Evolutionary conservation across 352 stramenopile genomes (phyloP).

Genomic region (Achlya hypogyna): DNA sequence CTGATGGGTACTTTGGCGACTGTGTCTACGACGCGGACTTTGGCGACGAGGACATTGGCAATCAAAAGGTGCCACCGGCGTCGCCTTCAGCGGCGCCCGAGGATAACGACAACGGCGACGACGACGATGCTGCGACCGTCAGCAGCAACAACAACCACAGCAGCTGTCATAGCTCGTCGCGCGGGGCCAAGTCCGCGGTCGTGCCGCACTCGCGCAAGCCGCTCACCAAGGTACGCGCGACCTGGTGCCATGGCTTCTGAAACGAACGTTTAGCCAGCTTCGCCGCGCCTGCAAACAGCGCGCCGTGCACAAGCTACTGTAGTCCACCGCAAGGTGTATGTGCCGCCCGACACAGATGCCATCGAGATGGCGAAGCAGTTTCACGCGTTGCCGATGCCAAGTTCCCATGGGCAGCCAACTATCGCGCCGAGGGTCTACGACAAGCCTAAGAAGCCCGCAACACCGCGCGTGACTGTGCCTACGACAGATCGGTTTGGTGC

Average conservation of each 20-base stretch:
- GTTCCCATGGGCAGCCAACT: background rate
- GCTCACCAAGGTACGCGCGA: background rate
- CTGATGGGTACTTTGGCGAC: constrained; percentile 60
- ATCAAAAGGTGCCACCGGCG: no score
- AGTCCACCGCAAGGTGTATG: constrained; percentile 41
- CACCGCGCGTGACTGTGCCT: background rate
- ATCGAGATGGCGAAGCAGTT: constrained; percentile 73
- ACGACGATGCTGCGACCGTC: background rate
- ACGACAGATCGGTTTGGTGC: background rate
- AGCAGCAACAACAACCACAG: background rate
- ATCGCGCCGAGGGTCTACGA: background rate
- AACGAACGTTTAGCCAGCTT: background rate
- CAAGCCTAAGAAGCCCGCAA: background rate
- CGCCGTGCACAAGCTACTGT: constrained; percentile 38
- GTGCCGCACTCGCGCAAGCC: background rate
- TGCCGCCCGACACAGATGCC: constrained; percentile 55
- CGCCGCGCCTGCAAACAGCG: constrained; percentile 55
- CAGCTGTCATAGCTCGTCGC: background rate
- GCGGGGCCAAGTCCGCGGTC: background rate
- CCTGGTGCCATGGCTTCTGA: background rate
- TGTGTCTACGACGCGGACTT: background rate
- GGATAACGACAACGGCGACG: no score
- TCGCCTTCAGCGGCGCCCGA: no score
- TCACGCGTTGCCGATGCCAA: constrained; percentile 45
- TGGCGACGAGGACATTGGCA: background rate